Percentiles rank a stretch among this genome's conserved stretches.
Conservation (phyloP, 192 early-diverging fungal species). For the Gaertneriomyces semiglobifer region DNA sequence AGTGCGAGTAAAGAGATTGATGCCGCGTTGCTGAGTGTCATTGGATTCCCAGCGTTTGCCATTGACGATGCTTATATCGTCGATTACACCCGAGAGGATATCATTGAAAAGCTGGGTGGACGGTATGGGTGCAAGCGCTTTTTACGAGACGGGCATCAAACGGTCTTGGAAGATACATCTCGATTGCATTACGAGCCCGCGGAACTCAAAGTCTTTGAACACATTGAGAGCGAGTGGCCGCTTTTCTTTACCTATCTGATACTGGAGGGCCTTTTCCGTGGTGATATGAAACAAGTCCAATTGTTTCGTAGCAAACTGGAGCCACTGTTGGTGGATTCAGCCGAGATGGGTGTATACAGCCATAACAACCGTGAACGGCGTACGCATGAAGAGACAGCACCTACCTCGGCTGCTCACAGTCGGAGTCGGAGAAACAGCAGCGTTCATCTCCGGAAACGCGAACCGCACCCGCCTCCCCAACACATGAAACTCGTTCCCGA, state of each 20-base stretch:
- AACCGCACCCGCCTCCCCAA: slow-evolving; percentile 20
- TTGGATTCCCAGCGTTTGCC: slow-evolving; percentile 88
- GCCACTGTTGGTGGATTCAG: slow-evolving; percentile 69
- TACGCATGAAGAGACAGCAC: neutral
- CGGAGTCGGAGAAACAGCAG: neutral
- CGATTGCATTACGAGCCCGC: slow-evolving; percentile 74
- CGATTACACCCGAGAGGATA: slow-evolving; percentile 65
- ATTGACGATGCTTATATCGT: slow-evolving; percentile 65
- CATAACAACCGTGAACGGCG: slow-evolving; percentile 21
- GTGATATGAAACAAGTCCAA: slow-evolving; percentile 60
- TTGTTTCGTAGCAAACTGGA: slow-evolving; percentile 68
- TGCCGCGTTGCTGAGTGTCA: slow-evolving; percentile 75
- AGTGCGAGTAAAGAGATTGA: slow-evolving; percentile 85
- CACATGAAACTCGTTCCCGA: slow-evolving; percentile 53
- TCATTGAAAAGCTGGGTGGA: slow-evolving; percentile 77
- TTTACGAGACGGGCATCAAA: slow-evolving; percentile 83
- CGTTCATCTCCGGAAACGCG: too few species aligned
- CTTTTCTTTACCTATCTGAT: slow-evolving; percentile 86
- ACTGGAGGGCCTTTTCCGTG: slow-evolving; percentile 73
- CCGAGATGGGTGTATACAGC: slow-evolving; percentile 44
- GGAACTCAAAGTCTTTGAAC: slow-evolving; percentile 78
- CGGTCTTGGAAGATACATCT: slow-evolving; percentile 67
- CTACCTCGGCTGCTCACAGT: neutral
- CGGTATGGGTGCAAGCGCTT: slow-evolving; percentile 82
- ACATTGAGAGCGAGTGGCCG: slow-evolving; percentile 87